Evolutionary conservation across 208 protist genomes (phyloP).

Genomic region (Acanthamoeba lenticulata): DNA sequence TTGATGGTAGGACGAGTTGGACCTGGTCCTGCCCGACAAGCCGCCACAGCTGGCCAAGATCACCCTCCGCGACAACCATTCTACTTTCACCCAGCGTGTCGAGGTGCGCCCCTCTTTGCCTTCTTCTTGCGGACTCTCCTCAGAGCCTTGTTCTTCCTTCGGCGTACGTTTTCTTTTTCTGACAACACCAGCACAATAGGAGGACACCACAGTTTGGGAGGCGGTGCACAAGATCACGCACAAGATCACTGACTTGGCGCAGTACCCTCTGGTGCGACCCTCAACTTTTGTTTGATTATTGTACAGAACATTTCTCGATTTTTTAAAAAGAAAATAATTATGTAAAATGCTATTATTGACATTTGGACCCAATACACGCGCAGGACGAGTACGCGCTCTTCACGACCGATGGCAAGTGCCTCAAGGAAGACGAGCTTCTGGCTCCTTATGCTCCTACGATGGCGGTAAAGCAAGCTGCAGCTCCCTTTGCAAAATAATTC

Average conservation of each 20-base stretch:
- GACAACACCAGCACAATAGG: not conserved
- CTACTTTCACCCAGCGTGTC: not conserved
- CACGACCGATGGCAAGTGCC: not conserved
- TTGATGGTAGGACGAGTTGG: not conserved
- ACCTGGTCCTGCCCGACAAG: not conserved
- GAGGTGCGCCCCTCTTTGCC: not conserved
- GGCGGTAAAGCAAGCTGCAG: not conserved
- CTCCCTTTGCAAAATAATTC: no score
- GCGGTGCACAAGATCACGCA: not conserved
- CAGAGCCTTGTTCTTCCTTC: no score
- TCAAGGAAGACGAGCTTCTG: not conserved
- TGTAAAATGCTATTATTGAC: no score
- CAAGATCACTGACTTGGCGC: not conserved
- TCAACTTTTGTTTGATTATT: not conserved
- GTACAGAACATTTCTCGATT: not conserved
- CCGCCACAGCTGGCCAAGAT: not conserved
- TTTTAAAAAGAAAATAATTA: not conserved
- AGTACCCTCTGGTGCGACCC: not conserved
- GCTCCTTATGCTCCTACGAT: not conserved
- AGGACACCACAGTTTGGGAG: not conserved
- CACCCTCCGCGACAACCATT: not conserved
- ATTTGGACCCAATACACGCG: no score
- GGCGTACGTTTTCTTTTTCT: no score
- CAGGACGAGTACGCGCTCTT: constrained; percentile 24
- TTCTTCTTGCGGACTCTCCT: no score